A percentile compares a stretch with the other conserved stretches of the same genome.
Evolutionary conservation across 345 rosid species (phyloP).

Genomic region (Pistacia vera): DNA sequence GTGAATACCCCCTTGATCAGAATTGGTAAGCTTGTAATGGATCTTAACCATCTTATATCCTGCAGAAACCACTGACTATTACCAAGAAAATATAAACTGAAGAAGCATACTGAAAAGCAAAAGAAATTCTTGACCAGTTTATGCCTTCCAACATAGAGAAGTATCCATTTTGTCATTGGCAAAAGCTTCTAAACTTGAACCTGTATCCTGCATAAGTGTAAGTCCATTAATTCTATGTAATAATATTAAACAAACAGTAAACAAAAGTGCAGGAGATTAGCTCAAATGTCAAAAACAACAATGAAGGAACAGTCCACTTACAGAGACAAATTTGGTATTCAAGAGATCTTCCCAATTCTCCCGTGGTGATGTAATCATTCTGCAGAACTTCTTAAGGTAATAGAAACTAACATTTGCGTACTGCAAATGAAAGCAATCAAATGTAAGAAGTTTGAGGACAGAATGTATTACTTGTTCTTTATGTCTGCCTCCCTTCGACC

Average conservation of each 20-base stretch:
- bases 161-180: constrained; percentile 53
- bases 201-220: constrained; percentile 44
- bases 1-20: constrained; percentile 64
- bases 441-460: not conserved
- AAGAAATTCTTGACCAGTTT: not conserved
- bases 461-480: constrained; percentile 63
- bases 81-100: not conserved
- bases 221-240: not conserved
- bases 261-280: not conserved
- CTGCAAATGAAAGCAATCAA: not conserved
- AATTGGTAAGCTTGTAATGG: constrained; percentile 73
- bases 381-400: constrained; percentile 26
- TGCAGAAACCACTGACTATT: constrained; percentile 25
- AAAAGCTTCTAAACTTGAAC: constrained; percentile 59
- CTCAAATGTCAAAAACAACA: not conserved
- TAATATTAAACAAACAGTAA: not conserved
- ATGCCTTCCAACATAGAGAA: constrained; percentile 78
- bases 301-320: constrained; percentile 38
- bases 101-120: not conserved
- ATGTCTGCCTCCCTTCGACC: constrained; percentile 93
- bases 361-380: constrained; percentile 65
- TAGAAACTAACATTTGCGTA: constrained; percentile 1
- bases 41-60: constrained; percentile 83
- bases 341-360: constrained; percentile 78
- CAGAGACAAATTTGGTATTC: constrained; percentile 45